Evolutionary conservation across 768 basidiomycete species (phyloP).

Genomic region (Thelephora aurantiotincta): DNA sequence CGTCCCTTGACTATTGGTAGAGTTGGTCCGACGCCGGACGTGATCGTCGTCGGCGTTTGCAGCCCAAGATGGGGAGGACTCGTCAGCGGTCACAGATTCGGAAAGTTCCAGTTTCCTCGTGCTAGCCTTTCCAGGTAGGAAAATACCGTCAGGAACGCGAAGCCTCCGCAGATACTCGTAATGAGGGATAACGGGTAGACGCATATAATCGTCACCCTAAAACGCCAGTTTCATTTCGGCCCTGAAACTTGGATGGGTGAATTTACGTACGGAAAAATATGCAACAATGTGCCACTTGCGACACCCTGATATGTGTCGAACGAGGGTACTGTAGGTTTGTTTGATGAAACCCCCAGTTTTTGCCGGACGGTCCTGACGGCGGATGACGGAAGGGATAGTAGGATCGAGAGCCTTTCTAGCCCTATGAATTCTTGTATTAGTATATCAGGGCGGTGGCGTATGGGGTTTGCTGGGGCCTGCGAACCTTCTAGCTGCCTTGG

Average conservation of each 20-base stretch:
- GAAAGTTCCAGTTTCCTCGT: conserved; percentile 14
- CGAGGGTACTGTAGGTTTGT: conserved; percentile 72
- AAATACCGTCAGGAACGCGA: conserved; percentile 57
- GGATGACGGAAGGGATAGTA: conserved; percentile 37
- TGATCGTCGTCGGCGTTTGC: background rate
- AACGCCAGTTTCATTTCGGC: too few species aligned
- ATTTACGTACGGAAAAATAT: conserved; percentile 52
- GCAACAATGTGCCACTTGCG: conserved; percentile 79
- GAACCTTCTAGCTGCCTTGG: conserved; percentile 67
- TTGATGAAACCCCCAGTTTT: conserved; percentile 76
- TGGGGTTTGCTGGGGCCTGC: conserved; percentile 9
- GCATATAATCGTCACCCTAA: conserved; percentile 54
- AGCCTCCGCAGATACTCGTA: conserved; percentile 62
- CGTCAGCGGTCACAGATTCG: conserved; percentile 11
- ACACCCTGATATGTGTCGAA: conserved; percentile 42
- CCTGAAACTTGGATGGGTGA: conserved; percentile 3
- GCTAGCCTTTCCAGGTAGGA: conserved; percentile 47
- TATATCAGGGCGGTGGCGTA: background rate
- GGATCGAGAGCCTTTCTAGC: conserved; percentile 50
- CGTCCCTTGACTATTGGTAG: background rate
- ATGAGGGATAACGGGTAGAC: conserved; percentile 58
- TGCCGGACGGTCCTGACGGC: conserved; percentile 64
- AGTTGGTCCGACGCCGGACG: background rate
- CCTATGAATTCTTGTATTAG: conserved; percentile 16
- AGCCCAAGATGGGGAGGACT: conserved; percentile 9